These are phyloP conservation scores for Dictyostelium firmibasis DNA, from an alignment of 78 protist genomes.

Conservation along the genomic window DNA sequence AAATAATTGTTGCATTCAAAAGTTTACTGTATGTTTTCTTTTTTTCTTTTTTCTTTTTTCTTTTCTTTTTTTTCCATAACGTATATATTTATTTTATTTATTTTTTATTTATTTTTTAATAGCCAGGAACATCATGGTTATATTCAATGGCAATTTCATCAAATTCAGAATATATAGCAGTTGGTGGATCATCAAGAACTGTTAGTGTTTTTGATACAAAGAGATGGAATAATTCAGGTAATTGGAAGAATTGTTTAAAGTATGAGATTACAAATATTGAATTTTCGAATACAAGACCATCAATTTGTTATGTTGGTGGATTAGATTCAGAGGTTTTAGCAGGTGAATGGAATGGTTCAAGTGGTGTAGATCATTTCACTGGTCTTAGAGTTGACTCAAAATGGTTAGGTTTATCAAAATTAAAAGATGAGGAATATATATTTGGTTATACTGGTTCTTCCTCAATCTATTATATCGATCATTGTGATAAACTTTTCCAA, in stretches of 20 bases:
- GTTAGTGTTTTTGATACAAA: slow-evolving; percentile 43
- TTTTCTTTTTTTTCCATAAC: no score
- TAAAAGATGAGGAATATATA: slow-evolving; percentile 32
- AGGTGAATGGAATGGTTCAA: slow-evolving; percentile 71
- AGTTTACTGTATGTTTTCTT: slow-evolving; percentile 9
- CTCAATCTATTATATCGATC: slow-evolving; percentile 26
- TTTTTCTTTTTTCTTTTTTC: no score
- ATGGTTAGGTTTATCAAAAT: slow-evolving; percentile 66
- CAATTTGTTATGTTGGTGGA: slow-evolving; percentile 54
- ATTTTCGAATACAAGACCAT: slow-evolving; percentile 12
- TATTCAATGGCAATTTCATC: slow-evolving; percentile 4
- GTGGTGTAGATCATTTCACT: slow-evolving; percentile 48
- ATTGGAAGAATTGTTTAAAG: slow-evolving; percentile 68
- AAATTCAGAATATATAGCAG: slow-evolving; percentile 30
- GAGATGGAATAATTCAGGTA: slow-evolving; percentile 46
- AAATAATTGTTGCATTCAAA: slow-evolving; percentile 16
- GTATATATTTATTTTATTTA: background rate
- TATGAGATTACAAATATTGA: slow-evolving; percentile 44
- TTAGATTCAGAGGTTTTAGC: slow-evolving; percentile 71
- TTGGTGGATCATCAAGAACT: slow-evolving; percentile 61
- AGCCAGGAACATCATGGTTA: slow-evolving; percentile 10
- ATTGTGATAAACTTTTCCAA: slow-evolving; percentile 32
- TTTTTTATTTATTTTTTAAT: background rate
- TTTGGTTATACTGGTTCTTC: slow-evolving; percentile 62
- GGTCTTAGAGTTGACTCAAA: slow-evolving; percentile 68